phyloP scores from a whole-genome alignment of 352 stramenopile species.

The Phytopythium boreale region DNA sequence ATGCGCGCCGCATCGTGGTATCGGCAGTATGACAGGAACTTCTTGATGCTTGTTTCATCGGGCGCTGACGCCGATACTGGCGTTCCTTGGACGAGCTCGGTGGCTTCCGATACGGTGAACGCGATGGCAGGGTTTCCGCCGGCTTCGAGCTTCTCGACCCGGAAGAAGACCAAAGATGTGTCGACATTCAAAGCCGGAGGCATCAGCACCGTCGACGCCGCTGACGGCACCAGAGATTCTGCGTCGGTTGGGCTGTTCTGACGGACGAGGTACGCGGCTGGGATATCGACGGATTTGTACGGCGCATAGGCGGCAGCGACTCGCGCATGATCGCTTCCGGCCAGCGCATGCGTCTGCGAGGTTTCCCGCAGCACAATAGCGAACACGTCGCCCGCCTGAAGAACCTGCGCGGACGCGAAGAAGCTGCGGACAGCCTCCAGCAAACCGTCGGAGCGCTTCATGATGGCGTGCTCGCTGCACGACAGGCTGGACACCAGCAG shows the following conservation, averaged over 20 bases:
- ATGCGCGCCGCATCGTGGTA: slow-evolving; percentile 7
- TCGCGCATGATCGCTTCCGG: slow-evolving; percentile 13
- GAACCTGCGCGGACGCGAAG: slow-evolving; percentile 54
- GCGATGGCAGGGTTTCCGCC: slow-evolving; percentile 28
- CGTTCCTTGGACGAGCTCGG: slow-evolving; percentile 63
- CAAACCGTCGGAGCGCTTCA: slow-evolving; percentile 57
- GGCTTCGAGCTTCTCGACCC: slow-evolving; percentile 53
- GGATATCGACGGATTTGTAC: slow-evolving; percentile 46
- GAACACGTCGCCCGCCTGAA: slow-evolving; percentile 72
- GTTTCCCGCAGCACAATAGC: slow-evolving; percentile 52
- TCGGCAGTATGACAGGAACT: slow-evolving; percentile 36
- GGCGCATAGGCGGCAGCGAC: slow-evolving; percentile 23
- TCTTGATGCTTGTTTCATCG: slow-evolving; percentile 52
- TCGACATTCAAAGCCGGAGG: slow-evolving; percentile 53
- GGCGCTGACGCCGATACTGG: slow-evolving; percentile 45
- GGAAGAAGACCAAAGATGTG: slow-evolving; percentile 73
- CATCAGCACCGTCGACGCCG: slow-evolving; percentile 19
- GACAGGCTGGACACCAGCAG: slow-evolving; percentile 61
- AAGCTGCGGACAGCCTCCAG: slow-evolving; percentile 54
- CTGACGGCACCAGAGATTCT: slow-evolving; percentile 5
- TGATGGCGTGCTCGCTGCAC: slow-evolving; percentile 46
- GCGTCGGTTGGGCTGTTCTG: neutral
- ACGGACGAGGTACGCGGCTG: slow-evolving; percentile 24
- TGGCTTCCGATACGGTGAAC: slow-evolving; percentile 52
- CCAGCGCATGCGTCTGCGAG: slow-evolving; percentile 21